Base-by-base conservation (phyloP, 352 stramenopile species). In the Pythium pyrilobum region DNA sequence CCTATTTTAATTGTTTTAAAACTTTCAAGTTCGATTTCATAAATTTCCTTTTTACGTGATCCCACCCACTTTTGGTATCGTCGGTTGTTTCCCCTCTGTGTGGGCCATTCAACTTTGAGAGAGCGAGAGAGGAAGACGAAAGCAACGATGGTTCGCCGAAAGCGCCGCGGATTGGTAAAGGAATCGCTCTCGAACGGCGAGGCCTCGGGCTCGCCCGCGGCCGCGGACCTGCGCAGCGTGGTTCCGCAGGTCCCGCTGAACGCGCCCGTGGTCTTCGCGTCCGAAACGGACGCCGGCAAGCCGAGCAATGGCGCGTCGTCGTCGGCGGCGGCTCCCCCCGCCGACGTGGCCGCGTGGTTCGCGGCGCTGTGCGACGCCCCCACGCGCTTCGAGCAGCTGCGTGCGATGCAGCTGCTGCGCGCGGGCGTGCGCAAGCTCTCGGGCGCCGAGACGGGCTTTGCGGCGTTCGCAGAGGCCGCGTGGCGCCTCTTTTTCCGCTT, bases 141-240 rank as follows among this genome's bases (percentile, higher is more conserved):
- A 12, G 13, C 31, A 41, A 53, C 12, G 20, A 92, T 89, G 79
- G 75, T 90, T 65, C 81, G 81, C 56, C 89, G 84, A 67, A 92
- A 92, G 67, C 75, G 72, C 49, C 89, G 89, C 55, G 77, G 71
- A 18, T 59, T 87, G 29, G 63, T 85, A 29, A 89, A 88, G 61
- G 77, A 80, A 53, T 64, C 69, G 55, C 53, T 70, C 34, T 52
- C 56, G 0, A 59, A 54, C 24, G 54, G 58, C 48, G 55, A 29
- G 9, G 23, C 21, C 15, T 62, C 55, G 18, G 56, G 57, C 33
- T n/a, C 45, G 5, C 78, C 77, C 2, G 39, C 32, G 10, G 64
- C 72, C 12, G 64, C 81, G 1, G 50, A 79, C 11, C 48, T 92
- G 32, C 43, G 37, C 10, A 15, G 24, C 2, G 48, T 82, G 6